Base-by-base conservation (phyloP, 306 rosid genomes). In the Aeschynomene evenia region DNA sequence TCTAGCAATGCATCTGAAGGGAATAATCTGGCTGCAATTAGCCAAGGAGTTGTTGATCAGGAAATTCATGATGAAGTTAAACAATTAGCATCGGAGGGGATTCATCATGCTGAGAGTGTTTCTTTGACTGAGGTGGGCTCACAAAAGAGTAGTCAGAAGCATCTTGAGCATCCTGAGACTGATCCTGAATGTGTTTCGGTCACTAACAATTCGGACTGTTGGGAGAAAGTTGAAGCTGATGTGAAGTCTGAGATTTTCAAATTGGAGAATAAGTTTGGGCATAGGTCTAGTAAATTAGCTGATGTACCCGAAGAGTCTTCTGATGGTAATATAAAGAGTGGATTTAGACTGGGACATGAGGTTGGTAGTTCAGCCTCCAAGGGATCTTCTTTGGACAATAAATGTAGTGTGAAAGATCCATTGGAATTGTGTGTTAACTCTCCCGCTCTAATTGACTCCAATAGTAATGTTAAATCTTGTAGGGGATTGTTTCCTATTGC, bases 1-100 rank as follows among this genome's bases (percentile, higher is more conserved):
- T 90, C 85, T 51, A 93, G 97, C 81, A 81, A 90, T 69, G 92
- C 89, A n/a, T 85, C 91, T 7, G 86, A 77, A 80, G 91, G 87
- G 79, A 82, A 66, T 68, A 65, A 72, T 72, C 86, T 55, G 37
- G 78, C 71, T 18, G 66, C 74, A 68, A 74, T 73, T 24, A 84
- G 77, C 55, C 73, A 78, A 60, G 74, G 75, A 21, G 76, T 63
- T 22, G 31, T 78, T 60, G 87, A 82, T 81, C 79, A 61, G 66
- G 89, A 83, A 70, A 64, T 55, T 45, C 74, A 57, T 13, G 77
- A 66, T 40, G 77, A 72, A 71, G 77, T 58, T 31, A 88, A 81
- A 82, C 80, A 68, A 20, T 63, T 51, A 6, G 71, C 46, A 53
- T 70, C 72, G 34, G 87, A 83, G 71, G 77, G 71, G 31, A 19